These are phyloP conservation scores for Cordia subcordata DNA, from an alignment of 257 asterid genomes.

Conservation along the genomic window DNA sequence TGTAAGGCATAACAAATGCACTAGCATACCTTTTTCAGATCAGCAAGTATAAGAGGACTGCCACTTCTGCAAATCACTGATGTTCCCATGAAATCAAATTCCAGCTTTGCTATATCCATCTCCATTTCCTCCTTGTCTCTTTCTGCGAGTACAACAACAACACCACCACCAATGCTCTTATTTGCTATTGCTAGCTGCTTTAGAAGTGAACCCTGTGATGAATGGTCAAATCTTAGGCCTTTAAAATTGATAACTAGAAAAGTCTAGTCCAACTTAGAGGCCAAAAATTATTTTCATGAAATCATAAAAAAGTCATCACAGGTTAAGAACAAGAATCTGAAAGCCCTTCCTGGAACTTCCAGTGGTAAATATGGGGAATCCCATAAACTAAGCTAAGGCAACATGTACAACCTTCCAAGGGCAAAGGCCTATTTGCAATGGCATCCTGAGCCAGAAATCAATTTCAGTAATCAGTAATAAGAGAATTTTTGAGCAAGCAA, in stretches of 20 bases:
- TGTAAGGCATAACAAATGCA: not conserved
- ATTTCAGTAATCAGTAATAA: not conserved
- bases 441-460: too few species aligned
- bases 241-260: not conserved
- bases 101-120: constrained; percentile 87
- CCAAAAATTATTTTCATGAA: not conserved
- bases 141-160: constrained; percentile 94
- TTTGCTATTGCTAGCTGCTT: constrained; percentile 96
- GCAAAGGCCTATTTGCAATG: too few species aligned
- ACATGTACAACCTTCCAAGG: too few species aligned
- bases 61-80: constrained; percentile 96
- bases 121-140: constrained; percentile 99
- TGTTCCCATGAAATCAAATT: constrained; percentile 92
- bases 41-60: constrained; percentile 96
- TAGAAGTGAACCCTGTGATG: constrained; percentile 81
- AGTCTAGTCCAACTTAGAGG: not conserved
- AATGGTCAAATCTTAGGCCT: constrained; percentile 14
- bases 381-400: not conserved
- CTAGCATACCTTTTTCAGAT: constrained; percentile 68
- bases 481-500: not conserved
- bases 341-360: not conserved
- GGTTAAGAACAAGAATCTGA: constrained; percentile 1
- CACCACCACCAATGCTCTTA: constrained; percentile 96
- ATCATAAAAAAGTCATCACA: constrained; percentile 1
- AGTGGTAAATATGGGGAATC: too few species aligned